phyloP scores from a whole-genome alignment of 2,329 filamentous ascomycete genomes.

The Rosellinia necatrix region DNA sequence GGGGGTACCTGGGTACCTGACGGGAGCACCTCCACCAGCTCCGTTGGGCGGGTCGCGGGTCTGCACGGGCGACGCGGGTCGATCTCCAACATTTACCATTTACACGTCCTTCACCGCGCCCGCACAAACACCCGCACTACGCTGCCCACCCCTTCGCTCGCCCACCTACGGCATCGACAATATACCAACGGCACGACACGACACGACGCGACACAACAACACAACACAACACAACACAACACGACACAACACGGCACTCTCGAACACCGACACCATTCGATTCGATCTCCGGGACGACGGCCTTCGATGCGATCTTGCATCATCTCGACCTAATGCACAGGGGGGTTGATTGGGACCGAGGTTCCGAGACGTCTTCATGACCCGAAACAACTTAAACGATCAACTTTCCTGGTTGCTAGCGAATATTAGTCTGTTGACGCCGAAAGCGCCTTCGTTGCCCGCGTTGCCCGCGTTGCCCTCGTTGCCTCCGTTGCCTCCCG shows the following conservation, averaged over 20 bases:
- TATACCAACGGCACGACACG: no score
- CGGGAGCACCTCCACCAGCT: constrained; percentile 7
- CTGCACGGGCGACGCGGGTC: constrained; percentile 20
- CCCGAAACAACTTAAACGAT: constrained; percentile 63
- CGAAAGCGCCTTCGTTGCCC: constrained; percentile 46
- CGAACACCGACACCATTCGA: not conserved
- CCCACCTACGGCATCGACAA: no score
- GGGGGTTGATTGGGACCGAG: constrained; percentile 42
- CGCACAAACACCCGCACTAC: not conserved
- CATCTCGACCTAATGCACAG: constrained; percentile 35
- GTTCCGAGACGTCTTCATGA: constrained; percentile 58
- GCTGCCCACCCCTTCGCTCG: no score
- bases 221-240: not conserved
- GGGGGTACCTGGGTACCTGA: no score
- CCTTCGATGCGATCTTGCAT: constrained; percentile 22
- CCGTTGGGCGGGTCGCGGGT: constrained; percentile 24
- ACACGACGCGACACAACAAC: no score
- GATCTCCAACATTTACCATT: not conserved
- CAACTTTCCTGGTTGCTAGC: constrained; percentile 63
- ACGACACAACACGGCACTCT: not conserved
- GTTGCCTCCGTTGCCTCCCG: constrained; percentile 45
- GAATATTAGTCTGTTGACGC: constrained; percentile 50
- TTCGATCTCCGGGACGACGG: no score
- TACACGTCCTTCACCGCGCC: constrained; percentile 8
- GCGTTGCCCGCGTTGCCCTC: constrained; percentile 33